Evolutionary conservation across 805 yeast genomes (phyloP).

Genomic region (Teunomyces gatunensis): DNA sequence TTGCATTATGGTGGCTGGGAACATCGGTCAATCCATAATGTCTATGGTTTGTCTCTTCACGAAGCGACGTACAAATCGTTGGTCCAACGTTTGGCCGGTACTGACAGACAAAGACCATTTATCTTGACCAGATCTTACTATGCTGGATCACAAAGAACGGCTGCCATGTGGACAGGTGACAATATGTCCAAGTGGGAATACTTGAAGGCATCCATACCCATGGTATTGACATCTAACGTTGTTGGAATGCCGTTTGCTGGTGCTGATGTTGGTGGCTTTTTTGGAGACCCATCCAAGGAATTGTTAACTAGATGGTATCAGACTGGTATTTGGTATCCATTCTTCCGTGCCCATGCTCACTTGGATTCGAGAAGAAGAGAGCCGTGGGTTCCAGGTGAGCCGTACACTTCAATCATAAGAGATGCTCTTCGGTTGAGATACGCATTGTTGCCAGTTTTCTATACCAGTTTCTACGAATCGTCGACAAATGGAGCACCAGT

Average conservation of each 20-base stretch:
- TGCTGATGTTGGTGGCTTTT: conserved; percentile 96
- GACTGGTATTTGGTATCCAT: conserved; percentile 93
- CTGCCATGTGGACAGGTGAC: conserved; percentile 98
- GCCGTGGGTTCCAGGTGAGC: conserved; percentile 84
- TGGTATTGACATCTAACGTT: conserved; percentile 77
- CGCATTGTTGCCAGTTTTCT: conserved; percentile 69
- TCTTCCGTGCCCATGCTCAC: conserved; percentile 95
- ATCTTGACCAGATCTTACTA: conserved; percentile 81
- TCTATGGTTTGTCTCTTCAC: conserved; percentile 77
- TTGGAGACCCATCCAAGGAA: conserved; percentile 83
- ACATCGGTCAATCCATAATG: conserved; percentile 87
- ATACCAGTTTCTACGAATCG: conserved; percentile 72
- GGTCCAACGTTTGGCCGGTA: conserved; percentile 43
- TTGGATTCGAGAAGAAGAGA: conserved; percentile 90
- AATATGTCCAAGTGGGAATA: conserved; percentile 93
- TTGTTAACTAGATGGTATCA: conserved; percentile 92
- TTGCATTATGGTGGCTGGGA: conserved; percentile 81
- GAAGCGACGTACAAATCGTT: conserved; percentile 76
- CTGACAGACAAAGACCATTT: conserved; percentile 70
- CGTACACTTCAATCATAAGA: conserved; percentile 61
- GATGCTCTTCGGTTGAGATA: conserved; percentile 76
- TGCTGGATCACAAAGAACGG: conserved; percentile 87
- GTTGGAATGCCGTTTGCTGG: conserved; percentile 92
- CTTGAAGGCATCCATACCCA: conserved; percentile 75
- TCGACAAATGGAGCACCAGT: conserved; percentile 66